Evolutionary conservation across 805 yeast species (phyloP).

Genomic region (Jamesozyma lodderae): DNA sequence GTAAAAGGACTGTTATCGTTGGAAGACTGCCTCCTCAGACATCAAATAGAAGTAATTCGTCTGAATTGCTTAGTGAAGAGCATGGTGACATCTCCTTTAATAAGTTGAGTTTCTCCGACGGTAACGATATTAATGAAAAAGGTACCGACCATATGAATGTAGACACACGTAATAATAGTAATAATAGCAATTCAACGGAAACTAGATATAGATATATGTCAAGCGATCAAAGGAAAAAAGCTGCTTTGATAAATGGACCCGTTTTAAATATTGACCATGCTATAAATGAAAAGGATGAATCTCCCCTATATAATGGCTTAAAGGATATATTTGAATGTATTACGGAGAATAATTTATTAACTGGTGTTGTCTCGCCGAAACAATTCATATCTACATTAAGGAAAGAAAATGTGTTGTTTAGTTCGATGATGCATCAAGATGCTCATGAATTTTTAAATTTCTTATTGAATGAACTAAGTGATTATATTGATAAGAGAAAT

Average conservation of each 20-base stretch:
- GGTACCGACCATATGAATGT: background rate
- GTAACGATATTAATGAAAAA: background rate
- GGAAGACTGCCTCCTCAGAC: background rate
- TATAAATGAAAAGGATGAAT: constrained; percentile 32
- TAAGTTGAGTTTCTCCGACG: background rate
- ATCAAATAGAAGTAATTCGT: background rate
- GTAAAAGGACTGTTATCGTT: constrained; percentile 1
- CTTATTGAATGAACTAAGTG: constrained; percentile 65
- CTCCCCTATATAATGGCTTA: constrained; percentile 49
- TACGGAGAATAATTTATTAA: constrained; percentile 54
- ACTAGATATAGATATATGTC: constrained; percentile 11
- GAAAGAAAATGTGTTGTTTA: constrained; percentile 72
- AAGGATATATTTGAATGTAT: constrained; percentile 82
- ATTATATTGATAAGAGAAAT: constrained; percentile 28
- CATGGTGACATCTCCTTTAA: background rate
- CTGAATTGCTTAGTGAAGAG: background rate
- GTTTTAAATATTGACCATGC: constrained; percentile 66
- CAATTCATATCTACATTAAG: constrained; percentile 68
- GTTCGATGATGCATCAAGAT: constrained; percentile 94
- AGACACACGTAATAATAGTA: background rate
- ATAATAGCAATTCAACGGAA: background rate
- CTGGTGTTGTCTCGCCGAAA: constrained; percentile 80
- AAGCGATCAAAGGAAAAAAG: constrained; percentile 65
- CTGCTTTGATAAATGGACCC: constrained; percentile 76
- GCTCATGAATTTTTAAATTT: constrained; percentile 94